Evolutionary conservation across 495 filamentous ascomycete species (phyloP).

Genomic region (Stereocaulon alpinum): DNA sequence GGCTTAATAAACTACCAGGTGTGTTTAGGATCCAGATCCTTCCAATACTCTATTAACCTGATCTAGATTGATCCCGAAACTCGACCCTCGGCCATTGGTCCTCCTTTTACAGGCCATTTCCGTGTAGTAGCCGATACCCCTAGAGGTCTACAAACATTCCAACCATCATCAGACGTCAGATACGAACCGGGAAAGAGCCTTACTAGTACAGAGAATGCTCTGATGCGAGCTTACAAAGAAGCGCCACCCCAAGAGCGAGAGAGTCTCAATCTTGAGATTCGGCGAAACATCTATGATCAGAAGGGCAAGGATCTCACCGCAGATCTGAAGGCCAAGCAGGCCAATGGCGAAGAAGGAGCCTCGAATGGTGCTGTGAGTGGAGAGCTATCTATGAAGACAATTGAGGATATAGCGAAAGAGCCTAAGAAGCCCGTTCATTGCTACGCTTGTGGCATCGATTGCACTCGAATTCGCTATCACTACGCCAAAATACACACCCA

Average conservation of each 20-base stretch:
- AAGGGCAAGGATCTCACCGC: conserved; percentile 70
- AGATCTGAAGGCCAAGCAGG: conserved; percentile 49
- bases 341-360: conserved; percentile 60
- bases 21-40: conserved; percentile 17
- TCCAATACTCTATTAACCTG: conserved; percentile 15
- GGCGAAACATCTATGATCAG: conserved; percentile 90
- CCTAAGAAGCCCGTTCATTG: conserved; percentile 69
- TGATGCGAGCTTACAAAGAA: conserved; percentile 52
- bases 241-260: conserved; percentile 57
- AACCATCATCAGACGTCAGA: conserved; percentile 68
- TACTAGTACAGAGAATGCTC: conserved; percentile 45
- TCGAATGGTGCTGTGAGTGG: conserved; percentile 46
- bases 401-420: conserved; percentile 49
- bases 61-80: conserved; percentile 86
- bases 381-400: conserved; percentile 40
- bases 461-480: conserved; percentile 85
- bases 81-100: conserved; percentile 87
- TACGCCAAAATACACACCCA: conserved; percentile 52
- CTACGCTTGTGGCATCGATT: conserved; percentile 85
- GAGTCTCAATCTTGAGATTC: conserved; percentile 78
- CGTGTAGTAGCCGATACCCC: conserved; percentile 88
- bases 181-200: conserved; percentile 66
- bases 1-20: conserved; percentile 98
- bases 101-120: conserved; percentile 96
- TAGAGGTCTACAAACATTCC: conserved; percentile 86